Evolutionary conservation across 1,284 basidiomycete species (phyloP).

Genomic region (Rhodotorula sp.): DNA sequence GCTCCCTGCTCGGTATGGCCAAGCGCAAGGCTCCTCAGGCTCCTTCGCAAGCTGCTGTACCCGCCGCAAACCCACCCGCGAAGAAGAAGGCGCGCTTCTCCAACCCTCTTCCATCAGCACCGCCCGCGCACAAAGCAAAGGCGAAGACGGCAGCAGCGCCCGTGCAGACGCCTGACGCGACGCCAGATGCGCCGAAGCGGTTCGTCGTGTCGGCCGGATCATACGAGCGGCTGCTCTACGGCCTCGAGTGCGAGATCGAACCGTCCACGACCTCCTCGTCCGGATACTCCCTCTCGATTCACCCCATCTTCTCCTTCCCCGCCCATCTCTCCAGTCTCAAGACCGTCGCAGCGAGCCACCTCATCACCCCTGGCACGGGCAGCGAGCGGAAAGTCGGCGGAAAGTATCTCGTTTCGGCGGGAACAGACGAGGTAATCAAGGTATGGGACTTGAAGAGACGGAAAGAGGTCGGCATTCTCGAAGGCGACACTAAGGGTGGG

Average conservation of each 20-base stretch:
- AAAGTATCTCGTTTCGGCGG: constrained; percentile 94
- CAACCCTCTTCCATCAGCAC: constrained; percentile 17
- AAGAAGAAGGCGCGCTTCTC: constrained; percentile 28
- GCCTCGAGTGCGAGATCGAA: constrained; percentile 60
- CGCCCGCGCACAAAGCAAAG: neutral
- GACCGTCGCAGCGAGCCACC: constrained; percentile 69
- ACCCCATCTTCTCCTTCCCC: constrained; percentile 91
- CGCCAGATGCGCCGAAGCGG: constrained; percentile 47
- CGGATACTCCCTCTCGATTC: constrained; percentile 52
- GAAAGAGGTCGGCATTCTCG: constrained; percentile 86
- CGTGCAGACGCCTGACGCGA: neutral
- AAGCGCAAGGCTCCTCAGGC: constrained; percentile 17
- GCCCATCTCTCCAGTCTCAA: constrained; percentile 93
- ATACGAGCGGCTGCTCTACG: constrained; percentile 94
- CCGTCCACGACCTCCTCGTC: constrained; percentile 2
- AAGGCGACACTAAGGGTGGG: constrained; percentile 57
- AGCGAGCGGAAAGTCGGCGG: constrained; percentile 59
- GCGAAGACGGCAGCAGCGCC: neutral
- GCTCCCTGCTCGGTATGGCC: constrained; percentile 5
- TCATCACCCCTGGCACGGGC: constrained; percentile 52
- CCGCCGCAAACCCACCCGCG: neutral
- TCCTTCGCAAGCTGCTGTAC: neutral
- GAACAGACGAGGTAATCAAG: constrained; percentile 91
- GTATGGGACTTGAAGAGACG: constrained; percentile 90
- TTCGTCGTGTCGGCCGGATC: constrained; percentile 88